A percentile compares a stretch with the other conserved stretches of the same genome.
Conservation (phyloP, 2,329 filamentous ascomycete genomes). For the Didymella lethalis region DNA sequence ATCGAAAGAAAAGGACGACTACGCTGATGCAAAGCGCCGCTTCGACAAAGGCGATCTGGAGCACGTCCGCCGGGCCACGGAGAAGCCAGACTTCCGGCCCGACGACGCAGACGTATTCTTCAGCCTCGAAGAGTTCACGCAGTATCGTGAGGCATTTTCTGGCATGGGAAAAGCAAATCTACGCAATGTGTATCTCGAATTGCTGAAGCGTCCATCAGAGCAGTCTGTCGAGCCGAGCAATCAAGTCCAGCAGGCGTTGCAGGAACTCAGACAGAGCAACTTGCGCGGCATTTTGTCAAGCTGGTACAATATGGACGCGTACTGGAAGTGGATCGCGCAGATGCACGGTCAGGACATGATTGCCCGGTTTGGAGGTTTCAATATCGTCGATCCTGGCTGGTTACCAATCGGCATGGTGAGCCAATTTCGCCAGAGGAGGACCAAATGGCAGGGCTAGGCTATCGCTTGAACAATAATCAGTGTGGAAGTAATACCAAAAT, state of each 20-base stretch:
- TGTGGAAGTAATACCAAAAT: too few species aligned
- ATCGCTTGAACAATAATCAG: background rate
- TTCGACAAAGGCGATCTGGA: conserved; percentile 42
- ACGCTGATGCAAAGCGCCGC: conserved; percentile 38
- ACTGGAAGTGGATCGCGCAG: conserved; percentile 50
- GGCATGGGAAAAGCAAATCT: conserved; percentile 25
- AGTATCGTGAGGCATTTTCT: conserved; percentile 31
- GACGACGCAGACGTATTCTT: conserved; percentile 35
- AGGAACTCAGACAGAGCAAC: conserved; percentile 31
- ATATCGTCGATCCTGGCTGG: conserved; percentile 44
- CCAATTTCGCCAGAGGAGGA: conserved; percentile 44
- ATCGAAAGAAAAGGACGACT: conserved; percentile 46
- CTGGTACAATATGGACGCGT: conserved; percentile 43
- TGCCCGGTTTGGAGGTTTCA: conserved; percentile 45
- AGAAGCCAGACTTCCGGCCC: conserved; percentile 25
- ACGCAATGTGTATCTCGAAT: conserved; percentile 22
- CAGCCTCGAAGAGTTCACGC: conserved; percentile 37
- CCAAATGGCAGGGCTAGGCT: conserved; percentile 44
- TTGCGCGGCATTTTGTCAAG: conserved; percentile 33
- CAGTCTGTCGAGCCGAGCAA: conserved; percentile 30
- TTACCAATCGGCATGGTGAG: conserved; percentile 50
- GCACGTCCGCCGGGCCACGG: conserved; percentile 7
- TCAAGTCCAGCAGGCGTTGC: conserved; percentile 33
- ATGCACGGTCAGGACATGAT: conserved; percentile 50
- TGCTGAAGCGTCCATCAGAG: conserved; percentile 35